phyloP scores from a whole-genome alignment of 495 filamentous ascomycete genomes.

The Aspergillus cristatus region DNA sequence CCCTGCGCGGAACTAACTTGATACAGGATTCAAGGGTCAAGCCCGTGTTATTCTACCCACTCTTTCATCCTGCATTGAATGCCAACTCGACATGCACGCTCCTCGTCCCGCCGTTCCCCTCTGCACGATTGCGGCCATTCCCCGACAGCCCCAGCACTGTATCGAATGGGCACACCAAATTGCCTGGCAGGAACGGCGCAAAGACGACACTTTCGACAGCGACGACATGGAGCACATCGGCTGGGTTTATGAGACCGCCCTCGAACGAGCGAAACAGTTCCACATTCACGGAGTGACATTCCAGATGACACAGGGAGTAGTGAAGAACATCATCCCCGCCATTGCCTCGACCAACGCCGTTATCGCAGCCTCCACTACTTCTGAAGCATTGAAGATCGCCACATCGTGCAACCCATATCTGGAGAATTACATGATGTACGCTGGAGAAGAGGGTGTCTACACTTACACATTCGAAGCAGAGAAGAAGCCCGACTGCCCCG shows the following conservation, averaged over 20 bases:
- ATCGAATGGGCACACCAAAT: constrained; percentile 98
- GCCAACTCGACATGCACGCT: constrained; percentile 96
- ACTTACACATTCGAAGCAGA: constrained; percentile 94
- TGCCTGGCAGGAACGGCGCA: constrained; percentile 54
- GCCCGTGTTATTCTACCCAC: constrained; percentile 87
- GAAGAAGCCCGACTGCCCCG: constrained; percentile 86
- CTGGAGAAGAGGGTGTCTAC: constrained; percentile 87
- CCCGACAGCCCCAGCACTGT: constrained; percentile 94
- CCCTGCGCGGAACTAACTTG: too few relatives aligned
- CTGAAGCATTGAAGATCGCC: constrained; percentile 91
- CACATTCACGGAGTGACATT: constrained; percentile 92
- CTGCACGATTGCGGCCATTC: constrained; percentile 94
- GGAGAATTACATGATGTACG: constrained; percentile 99
- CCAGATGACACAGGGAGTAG: constrained; percentile 92
- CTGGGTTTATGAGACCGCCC: constrained; percentile 87
- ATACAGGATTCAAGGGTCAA: constrained; percentile 86
- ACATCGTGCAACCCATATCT: constrained; percentile 73
- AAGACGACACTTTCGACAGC: constrained; percentile 67
- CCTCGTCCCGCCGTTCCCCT: constrained; percentile 89
- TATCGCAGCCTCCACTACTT: constrained; percentile 89
- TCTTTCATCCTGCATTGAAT: constrained; percentile 93
- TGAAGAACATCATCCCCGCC: constrained; percentile 99
- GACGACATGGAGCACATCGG: constrained; percentile 96
- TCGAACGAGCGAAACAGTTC: constrained; percentile 74
- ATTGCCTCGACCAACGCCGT: constrained; percentile 98